Base-by-base conservation (phyloP, 148 eudicot species). In the Vaccinium macrocarpon region DNA sequence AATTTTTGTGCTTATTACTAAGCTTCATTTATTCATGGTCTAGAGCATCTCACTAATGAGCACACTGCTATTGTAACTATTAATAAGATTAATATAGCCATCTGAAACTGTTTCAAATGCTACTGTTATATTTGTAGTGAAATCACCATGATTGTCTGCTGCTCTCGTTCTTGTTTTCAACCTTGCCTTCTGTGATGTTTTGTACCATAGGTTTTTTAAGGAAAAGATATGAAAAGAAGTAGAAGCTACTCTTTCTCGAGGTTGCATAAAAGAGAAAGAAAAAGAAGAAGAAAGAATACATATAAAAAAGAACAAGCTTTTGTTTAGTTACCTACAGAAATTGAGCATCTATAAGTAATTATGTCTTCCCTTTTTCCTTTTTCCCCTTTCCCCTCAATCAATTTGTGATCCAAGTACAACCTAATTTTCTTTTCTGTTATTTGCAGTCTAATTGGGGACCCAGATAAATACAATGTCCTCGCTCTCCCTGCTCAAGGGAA, bases 401-500 rank as follows among this genome's bases (percentile, higher is more conserved):
- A 68, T 27, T 2, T 68, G 14, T 13, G 42, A 68, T 29, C 57
- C 35, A 29, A 68, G 5, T 29, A 4, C 18, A 68, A 27, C 73
- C 21, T 82, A 23, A 38, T 48, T 27, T 19, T 57, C 6, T 50
- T 79, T 78, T 1, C 59, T 84, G 32, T 52, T 68, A 25, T 66
- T 68, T 90, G 89, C 93, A 93, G 97, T 79, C 86, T 76, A 82
- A 85, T 85, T 2, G 94, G 91, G 19, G 92, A 92, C 81, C 89
- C 91, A 6, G 91, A 94, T 90, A 91, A 92, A 84, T 92, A 93
- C 90, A 93, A 93, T 78, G 90, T 89, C 38, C 92, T 92, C 76
- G 94, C 98, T 35, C 88, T 94, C 46, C 98, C 98, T 18, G 98
- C 98, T 81, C 98, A 95, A 84, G 95, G 90, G 76, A 92, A 90